Evolutionary conservation across 2,329 filamentous ascomycete genomes (phyloP).

Genomic region (Exophiala sp.): DNA sequence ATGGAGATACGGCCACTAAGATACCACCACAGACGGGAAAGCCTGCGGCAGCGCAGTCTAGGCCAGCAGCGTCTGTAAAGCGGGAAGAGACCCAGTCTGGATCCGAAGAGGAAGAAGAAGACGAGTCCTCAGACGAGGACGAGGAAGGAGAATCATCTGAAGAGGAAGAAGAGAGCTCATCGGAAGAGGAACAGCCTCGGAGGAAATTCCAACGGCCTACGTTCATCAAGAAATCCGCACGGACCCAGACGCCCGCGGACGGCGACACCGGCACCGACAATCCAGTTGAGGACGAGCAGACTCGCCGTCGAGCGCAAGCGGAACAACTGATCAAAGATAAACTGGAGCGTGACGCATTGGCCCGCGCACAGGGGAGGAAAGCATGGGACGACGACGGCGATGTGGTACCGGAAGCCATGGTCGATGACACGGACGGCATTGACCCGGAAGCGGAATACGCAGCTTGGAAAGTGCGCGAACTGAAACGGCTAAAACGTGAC

Average conservation of each 20-base stretch:
- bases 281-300: slow-evolving; percentile 40
- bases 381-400: slow-evolving; percentile 77
- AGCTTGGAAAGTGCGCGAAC: slow-evolving; percentile 88
- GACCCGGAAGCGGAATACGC: slow-evolving; percentile 84
- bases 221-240: slow-evolving; percentile 60
- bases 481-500: slow-evolving; percentile 81
- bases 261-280: slow-evolving; percentile 3
- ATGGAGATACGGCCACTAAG: slow-evolving; percentile 30
- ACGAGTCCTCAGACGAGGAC: too few relatives aligned
- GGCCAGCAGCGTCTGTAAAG: slow-evolving; percentile 9
- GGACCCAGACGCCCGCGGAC: slow-evolving; percentile 35
- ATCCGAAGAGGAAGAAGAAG: slow-evolving; percentile 22
- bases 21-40: slow-evolving; percentile 16
- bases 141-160: slow-evolving; percentile 33
- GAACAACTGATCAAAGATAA: slow-evolving; percentile 83
- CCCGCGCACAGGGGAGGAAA: slow-evolving; percentile 67
- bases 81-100: slow-evolving; percentile 1
- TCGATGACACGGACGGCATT: slow-evolving; percentile 82
- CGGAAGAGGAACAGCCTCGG: slow-evolving; percentile 53
- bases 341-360: slow-evolving; percentile 72
- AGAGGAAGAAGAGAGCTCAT: slow-evolving; percentile 53
- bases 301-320: slow-evolving; percentile 62
- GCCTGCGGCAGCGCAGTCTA: slow-evolving; percentile 5
- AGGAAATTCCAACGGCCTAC: slow-evolving; percentile 58
- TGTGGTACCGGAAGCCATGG: slow-evolving; percentile 60